Evolutionary conservation across 495 filamentous ascomycete species (phyloP), one percentile per base, ranked within the genome.

Genomic region (Xylaria scruposa): DNA sequence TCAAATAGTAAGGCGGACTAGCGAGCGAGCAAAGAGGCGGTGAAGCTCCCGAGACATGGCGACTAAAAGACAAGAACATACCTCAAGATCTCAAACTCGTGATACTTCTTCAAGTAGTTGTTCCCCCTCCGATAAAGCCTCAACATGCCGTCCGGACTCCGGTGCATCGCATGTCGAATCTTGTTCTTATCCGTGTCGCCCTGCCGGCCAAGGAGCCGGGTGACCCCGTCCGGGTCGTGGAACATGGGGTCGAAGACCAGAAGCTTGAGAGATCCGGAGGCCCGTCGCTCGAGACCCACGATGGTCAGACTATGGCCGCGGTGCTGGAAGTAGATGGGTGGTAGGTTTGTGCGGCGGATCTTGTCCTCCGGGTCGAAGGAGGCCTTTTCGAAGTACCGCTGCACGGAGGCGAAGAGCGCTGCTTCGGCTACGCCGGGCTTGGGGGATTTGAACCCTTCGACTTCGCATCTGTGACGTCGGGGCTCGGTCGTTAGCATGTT

Each of bases 311-410:
- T 97, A 76, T 99, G 96, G 7, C 95, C 95, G 66, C 88, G 87
- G 74, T 97, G 93, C 79, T 99, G 96, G 73, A 98, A 92, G 78
- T 98, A 98, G 58, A 98, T 89, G 2, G 96, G 94, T 26, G 96
- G 90, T 3, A 93, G 80, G 29, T 84, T 80, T 10, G 96, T 98
- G 56, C 81, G 80, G 51, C 88, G 83, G 29, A 97, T 86, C 76
- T 89, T 93, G 19, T 81, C 77, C 19, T 68, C 70, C 4, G 73
- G 74, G 4, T 78, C 73, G 31, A 82, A 87, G 15, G 83, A 78
- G 2, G 61, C 72, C n/a, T 29, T 26, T 65, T 87, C 79, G 78
- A 97, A 98, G 75, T 98, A 97, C 5, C 80, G 74, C 74, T 95
- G 92, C 2, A 97, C 86, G 21, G 87, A 85, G 54, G 89, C 82